These are phyloP conservation scores for Phytophthora fragariaefolia DNA, from an alignment of 352 stramenopile species.

Conservation along the genomic window DNA sequence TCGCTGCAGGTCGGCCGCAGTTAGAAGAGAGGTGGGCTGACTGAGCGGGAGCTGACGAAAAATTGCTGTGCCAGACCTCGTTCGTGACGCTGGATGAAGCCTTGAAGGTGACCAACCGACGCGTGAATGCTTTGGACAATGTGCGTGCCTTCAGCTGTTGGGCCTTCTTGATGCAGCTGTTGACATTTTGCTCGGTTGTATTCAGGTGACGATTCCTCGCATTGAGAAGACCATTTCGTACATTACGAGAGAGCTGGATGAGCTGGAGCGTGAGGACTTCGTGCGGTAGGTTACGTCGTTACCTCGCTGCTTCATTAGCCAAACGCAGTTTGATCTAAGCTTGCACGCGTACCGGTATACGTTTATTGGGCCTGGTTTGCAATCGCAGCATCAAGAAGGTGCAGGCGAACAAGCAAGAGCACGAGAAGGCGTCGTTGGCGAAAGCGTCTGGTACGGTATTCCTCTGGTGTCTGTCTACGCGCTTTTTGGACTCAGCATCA, in stretches of 20 bases:
- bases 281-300: conserved; percentile 55
- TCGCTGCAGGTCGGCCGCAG: conserved; percentile 85
- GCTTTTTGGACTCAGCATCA: not conserved
- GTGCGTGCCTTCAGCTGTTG: conserved; percentile 36
- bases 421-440: conserved; percentile 72
- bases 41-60: no score
- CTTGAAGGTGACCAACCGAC: conserved; percentile 98
- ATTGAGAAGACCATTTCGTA: conserved; percentile 98
- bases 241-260: conserved; percentile 98
- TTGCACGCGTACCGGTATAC: not conserved
- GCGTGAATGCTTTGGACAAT: conserved; percentile 99
- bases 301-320: not conserved
- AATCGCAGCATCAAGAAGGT: conserved; percentile 96
- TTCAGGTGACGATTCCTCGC: conserved; percentile 97
- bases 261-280: conserved; percentile 98
- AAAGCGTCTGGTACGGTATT: conserved; percentile 62
- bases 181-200: not conserved
- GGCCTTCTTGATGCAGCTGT: not conserved
- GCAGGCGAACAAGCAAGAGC: conserved; percentile 96
- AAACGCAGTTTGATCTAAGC: not conserved
- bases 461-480: not conserved
- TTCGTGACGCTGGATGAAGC: conserved; percentile 99
- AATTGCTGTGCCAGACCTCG: conserved; percentile 92
- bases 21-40: no score
- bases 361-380: not conserved